Evolutionary conservation across 352 stramenopile genomes (phyloP).

Genomic region (Paralagenidium karlingii): DNA sequence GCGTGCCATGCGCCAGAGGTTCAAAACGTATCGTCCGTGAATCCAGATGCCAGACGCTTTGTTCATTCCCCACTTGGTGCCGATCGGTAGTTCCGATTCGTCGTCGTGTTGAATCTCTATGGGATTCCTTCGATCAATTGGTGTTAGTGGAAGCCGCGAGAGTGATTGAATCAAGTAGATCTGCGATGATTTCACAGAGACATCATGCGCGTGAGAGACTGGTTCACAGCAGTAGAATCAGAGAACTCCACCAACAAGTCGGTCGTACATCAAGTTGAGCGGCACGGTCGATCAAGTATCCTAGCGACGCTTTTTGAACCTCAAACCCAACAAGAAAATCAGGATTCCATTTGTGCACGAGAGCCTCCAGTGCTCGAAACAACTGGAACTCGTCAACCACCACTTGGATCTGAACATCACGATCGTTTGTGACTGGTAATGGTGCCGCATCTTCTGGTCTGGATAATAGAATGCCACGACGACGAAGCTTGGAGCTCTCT

Average conservation of each 20-base stretch:
- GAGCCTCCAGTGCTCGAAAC: slow-evolving; percentile 24
- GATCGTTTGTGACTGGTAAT: slow-evolving; percentile 2
- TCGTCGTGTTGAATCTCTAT: slow-evolving; percentile 10
- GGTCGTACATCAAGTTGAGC: slow-evolving; percentile 35
- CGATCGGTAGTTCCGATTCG: slow-evolving; percentile 28
- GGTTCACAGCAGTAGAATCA: slow-evolving; percentile 4
- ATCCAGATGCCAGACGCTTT: slow-evolving; percentile 84
- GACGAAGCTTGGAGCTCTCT: slow-evolving; percentile 28
- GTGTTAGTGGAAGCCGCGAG: slow-evolving; percentile 33
- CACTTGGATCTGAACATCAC: slow-evolving; percentile 1
- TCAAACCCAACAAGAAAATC: slow-evolving; percentile 86
- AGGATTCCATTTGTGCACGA: slow-evolving; percentile 71
- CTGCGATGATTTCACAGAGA: slow-evolving; percentile 6
- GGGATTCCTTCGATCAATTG: slow-evolving; percentile 42
- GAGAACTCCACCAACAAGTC: slow-evolving; percentile 3
- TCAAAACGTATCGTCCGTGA: slow-evolving; percentile 82
- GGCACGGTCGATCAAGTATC: slow-evolving; percentile 64
- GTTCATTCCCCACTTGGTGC: slow-evolving; percentile 61
- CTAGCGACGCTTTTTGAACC: slow-evolving; percentile 63
- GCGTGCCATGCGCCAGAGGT: slow-evolving; percentile 84
- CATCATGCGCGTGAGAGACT: no score
- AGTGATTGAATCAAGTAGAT: slow-evolving; percentile 62
- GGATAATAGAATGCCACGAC: slow-evolving; percentile 32
- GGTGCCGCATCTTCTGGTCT: slow-evolving; percentile 10
- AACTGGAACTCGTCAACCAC: slow-evolving; percentile 39